phyloP scores from a whole-genome alignment of 2,329 filamentous ascomycete genomes.

The Fusarium robinianum region DNA sequence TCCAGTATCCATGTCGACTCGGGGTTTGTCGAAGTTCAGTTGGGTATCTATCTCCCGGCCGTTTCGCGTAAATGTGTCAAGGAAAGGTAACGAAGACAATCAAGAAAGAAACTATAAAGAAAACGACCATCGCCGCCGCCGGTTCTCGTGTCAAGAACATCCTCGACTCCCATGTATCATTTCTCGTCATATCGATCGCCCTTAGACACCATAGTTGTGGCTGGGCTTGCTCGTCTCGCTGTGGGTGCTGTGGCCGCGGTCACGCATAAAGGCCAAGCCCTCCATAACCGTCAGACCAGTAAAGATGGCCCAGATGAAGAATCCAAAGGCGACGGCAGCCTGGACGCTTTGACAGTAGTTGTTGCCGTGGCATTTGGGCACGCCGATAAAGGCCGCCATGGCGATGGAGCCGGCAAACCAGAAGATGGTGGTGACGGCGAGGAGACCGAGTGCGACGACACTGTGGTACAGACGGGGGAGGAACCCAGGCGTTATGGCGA shows the following conservation, averaged over 20 bases:
- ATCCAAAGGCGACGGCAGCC: slow-evolving; percentile 68
- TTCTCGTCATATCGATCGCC: slow-evolving; percentile 1
- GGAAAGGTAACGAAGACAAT: slow-evolving; percentile 1
- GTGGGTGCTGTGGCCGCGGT: slow-evolving; percentile 42
- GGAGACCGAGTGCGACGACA: slow-evolving; percentile 67
- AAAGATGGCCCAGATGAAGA: slow-evolving; percentile 64
- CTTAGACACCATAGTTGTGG: slow-evolving; percentile 24
- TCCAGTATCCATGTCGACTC: no score
- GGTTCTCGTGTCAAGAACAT: not conserved
- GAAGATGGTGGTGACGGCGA: slow-evolving; percentile 78
- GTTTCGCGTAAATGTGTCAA: slow-evolving; percentile 28
- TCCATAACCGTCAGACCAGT: slow-evolving; percentile 54
- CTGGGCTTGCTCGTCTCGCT: slow-evolving; percentile 37
- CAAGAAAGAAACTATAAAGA: slow-evolving; percentile 6
- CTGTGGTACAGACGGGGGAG: slow-evolving; percentile 64
- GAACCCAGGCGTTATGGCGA: slow-evolving; percentile 69
- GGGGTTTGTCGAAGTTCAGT: slow-evolving; percentile 15
- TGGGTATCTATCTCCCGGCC: slow-evolving; percentile 34
- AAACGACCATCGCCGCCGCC: no score
- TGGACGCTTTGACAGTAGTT: slow-evolving; percentile 63
- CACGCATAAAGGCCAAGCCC: slow-evolving; percentile 49
- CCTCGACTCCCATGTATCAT: slow-evolving; percentile 1
- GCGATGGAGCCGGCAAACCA: slow-evolving; percentile 90
- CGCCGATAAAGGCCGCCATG: slow-evolving; percentile 67
- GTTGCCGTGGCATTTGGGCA: slow-evolving; percentile 56